phyloP scores from a whole-genome alignment of 495 filamentous ascomycete species.

The Penicillium angulare region DNA sequence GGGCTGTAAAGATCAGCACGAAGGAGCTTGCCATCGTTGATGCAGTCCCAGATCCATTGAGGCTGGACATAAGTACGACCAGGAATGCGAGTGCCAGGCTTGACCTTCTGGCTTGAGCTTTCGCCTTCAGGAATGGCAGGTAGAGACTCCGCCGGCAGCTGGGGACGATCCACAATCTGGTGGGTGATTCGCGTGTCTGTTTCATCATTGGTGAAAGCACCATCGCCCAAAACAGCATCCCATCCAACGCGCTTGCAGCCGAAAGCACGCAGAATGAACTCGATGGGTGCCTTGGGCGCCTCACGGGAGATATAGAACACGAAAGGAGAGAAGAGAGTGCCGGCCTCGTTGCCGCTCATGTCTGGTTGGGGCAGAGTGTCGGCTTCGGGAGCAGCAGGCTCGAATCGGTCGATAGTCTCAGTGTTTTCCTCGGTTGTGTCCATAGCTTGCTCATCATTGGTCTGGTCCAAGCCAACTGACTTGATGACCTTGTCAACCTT shows the following conservation, averaged over 20 bases:
- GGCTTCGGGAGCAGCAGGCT: constrained; percentile 71
- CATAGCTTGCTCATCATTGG: constrained; percentile 40
- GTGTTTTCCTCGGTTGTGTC: constrained; percentile 48
- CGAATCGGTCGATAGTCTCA: constrained; percentile 85
- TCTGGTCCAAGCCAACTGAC: constrained; percentile 40
- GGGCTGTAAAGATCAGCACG: constrained; percentile 86
- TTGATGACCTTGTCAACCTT: constrained; percentile 55
- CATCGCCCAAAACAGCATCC: constrained; percentile 85
- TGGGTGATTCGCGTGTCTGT: constrained; percentile 86
- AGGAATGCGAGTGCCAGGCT: constrained; percentile 67
- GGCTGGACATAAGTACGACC: constrained; percentile 91
- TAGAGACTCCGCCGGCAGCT: constrained; percentile 61
- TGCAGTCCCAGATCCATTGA: constrained; percentile 96
- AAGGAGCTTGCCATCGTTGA: constrained; percentile 86
- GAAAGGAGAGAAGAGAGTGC: constrained; percentile 77
- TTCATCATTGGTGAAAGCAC: constrained; percentile 87
- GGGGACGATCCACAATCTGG: constrained; percentile 89
- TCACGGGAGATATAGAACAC: constrained; percentile 94
- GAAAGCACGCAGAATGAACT: constrained; percentile 92
- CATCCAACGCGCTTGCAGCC: constrained; percentile 96
- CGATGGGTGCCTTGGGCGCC: constrained; percentile 83
- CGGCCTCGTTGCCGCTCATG: constrained; percentile 50
- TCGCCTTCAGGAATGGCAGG: constrained; percentile 57
- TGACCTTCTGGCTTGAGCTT: constrained; percentile 41
- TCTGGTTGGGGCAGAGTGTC: constrained; percentile 84